Evolutionary conservation across 306 rosid species (phyloP).

Genomic region (Abrus precatorius): DNA sequence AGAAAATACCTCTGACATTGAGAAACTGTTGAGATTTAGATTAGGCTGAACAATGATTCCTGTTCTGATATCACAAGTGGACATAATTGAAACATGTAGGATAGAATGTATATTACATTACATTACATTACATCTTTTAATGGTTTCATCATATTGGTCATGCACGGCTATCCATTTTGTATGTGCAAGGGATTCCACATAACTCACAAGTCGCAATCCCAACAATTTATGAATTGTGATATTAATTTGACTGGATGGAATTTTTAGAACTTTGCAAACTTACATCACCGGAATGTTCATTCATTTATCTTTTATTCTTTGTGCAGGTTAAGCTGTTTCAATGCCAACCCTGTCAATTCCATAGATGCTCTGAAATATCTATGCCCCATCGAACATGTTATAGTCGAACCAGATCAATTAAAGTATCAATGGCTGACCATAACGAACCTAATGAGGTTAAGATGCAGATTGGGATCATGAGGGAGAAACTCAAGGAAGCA

Average conservation of each 20-base stretch:
- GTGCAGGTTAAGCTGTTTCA: constrained; percentile 51
- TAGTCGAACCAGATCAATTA: constrained; percentile 39
- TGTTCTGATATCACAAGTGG: neutral
- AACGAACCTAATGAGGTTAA: constrained; percentile 51
- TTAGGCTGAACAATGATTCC: neutral
- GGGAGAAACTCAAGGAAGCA: constrained; percentile 50
- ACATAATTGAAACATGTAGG: neutral
- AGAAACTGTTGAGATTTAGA: neutral
- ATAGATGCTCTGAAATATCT: constrained; percentile 37
- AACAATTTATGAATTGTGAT: constrained; percentile 14
- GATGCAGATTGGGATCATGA: constrained; percentile 44
- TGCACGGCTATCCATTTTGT: neutral
- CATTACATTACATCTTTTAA: constrained; percentile 1
- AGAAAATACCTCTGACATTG: no score
- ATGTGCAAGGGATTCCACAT: constrained; percentile 5
- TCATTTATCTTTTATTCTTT: constrained; percentile 36
- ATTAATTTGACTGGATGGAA: neutral
- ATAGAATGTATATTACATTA: neutral
- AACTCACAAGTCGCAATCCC: constrained; percentile 16
- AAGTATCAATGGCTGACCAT: constrained; percentile 51
- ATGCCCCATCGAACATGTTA: constrained; percentile 34
- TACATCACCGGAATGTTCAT: constrained; percentile 4
- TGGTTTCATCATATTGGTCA: neutral
- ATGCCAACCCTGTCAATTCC: constrained; percentile 41
- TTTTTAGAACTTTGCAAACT: neutral